Evolutionary conservation across 2,329 filamentous ascomycete species (phyloP).

Genomic region (Colletotrichum scovillei): DNA sequence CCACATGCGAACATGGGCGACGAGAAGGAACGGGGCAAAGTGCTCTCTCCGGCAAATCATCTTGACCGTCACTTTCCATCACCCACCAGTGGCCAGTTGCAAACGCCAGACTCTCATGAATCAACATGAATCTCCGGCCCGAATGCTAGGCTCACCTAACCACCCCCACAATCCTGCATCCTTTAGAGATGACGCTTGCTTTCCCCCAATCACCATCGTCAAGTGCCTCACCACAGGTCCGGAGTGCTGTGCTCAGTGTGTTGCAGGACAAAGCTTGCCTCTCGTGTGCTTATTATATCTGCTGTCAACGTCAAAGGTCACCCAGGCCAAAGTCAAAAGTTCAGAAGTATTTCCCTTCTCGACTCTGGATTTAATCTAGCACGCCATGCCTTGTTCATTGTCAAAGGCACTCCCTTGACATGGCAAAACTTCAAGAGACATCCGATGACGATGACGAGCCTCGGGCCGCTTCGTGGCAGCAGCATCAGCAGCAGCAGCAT

Average conservation of each 20-base stretch:
- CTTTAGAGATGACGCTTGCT: neutral
- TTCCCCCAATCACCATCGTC: conserved; percentile 28
- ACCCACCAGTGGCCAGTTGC: conserved; percentile 2
- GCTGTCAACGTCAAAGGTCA: neutral
- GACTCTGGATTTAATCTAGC: neutral
- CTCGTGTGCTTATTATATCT: conserved; percentile 12
- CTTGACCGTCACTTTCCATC: neutral
- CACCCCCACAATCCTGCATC: conserved; percentile 25
- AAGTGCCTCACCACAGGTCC: conserved; percentile 15
- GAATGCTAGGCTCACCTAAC: conserved; percentile 18
- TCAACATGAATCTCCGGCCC: conserved; percentile 24
- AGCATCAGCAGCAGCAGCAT: neutral
- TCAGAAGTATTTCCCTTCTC: neutral
- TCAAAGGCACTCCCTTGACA: conserved; percentile 1
- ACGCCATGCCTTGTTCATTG: conserved; percentile 8
- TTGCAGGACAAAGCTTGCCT: conserved; percentile 18
- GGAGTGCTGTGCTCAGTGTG: neutral
- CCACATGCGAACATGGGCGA: conserved; percentile 20
- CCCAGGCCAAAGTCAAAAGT: conserved; percentile 15
- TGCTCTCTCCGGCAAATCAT: conserved; percentile 20
- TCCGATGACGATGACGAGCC: neutral
- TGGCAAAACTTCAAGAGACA: conserved; percentile 6
- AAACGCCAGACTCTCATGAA: conserved; percentile 19
- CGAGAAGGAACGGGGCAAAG: neutral
- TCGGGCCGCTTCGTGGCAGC: neutral